Conservation (phyloP, 805 yeast species). For the Wickerhamomyces strasburgensis region DNA sequence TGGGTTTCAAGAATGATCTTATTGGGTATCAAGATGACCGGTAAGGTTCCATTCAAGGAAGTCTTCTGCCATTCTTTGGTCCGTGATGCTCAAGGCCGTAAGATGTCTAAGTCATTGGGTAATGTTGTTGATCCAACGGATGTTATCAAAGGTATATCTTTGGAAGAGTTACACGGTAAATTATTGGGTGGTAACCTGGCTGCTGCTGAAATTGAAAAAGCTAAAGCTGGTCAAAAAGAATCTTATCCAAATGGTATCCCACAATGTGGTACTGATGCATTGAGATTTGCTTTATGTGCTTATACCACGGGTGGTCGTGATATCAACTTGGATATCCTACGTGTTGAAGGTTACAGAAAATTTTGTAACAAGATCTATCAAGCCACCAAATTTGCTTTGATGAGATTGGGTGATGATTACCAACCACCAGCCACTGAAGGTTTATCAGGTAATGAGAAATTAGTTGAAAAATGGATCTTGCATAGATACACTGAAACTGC, state of each 20-base stretch:
- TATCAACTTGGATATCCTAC: conserved; percentile 88
- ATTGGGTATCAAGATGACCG: conserved; percentile 85
- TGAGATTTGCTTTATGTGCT: conserved; percentile 97
- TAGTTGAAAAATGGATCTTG: conserved; percentile 96
- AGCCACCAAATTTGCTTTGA: conserved; percentile 94
- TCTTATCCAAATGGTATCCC: conserved; percentile 97
- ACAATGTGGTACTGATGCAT: conserved; percentile 98
- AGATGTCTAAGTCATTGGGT: conserved; percentile 97
- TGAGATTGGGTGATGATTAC: conserved; percentile 88
- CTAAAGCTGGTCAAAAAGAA: conserved; percentile 79
- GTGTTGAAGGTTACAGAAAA: conserved; percentile 98
- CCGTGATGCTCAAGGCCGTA: conserved; percentile 98
- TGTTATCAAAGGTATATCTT: conserved; percentile 82
- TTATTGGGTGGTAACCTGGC: conserved; percentile 80
- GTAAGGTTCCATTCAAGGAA: conserved; percentile 87
- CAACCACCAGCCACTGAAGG: conserved; percentile 65
- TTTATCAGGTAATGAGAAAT: conserved; percentile 73
- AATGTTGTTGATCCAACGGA: conserved; percentile 95
- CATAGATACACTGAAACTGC: conserved; percentile 75
- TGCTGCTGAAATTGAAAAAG: conserved; percentile 81
- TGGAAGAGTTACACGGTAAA: conserved; percentile 75
- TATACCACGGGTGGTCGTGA: conserved; percentile 99
- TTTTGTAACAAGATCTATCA: conserved; percentile 99
- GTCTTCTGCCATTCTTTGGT: conserved; percentile 98
- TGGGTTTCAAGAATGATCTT: conserved; percentile 98